A percentile compares a stretch with the other conserved stretches of the same genome.
Evolutionary conservation across 2,329 filamentous ascomycete species (phyloP).

Genomic region (Thielaviopsis populi): DNA sequence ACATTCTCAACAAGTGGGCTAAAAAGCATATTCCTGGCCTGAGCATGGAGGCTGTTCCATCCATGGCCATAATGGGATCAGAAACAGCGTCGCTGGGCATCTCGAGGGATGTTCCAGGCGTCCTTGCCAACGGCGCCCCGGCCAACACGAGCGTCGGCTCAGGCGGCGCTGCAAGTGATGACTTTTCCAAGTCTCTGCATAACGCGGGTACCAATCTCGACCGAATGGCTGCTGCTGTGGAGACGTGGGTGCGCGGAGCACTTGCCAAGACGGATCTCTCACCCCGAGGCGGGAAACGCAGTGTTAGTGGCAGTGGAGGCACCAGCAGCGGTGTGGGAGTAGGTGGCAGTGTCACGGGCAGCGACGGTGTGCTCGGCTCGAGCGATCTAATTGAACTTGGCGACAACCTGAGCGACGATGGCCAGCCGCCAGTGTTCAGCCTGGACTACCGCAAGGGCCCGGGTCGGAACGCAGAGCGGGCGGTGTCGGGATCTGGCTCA

Average conservation of each 20-base stretch:
- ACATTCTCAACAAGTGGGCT: constrained; percentile 71
- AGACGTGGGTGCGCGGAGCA: constrained; percentile 79
- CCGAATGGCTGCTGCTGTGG: constrained; percentile 72
- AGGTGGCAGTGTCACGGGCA: constrained; percentile 20
- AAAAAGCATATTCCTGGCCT: constrained; percentile 70
- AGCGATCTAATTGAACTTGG: constrained; percentile 56
- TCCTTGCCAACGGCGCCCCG: constrained; percentile 38
- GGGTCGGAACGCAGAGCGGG: neutral
- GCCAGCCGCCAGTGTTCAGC: constrained; percentile 21
- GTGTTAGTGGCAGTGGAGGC: neutral
- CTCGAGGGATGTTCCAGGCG: constrained; percentile 24
- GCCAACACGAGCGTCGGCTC: neutral
- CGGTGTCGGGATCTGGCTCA: neutral
- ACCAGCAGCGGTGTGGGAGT: constrained; percentile 19
- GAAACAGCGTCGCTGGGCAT: constrained; percentile 46
- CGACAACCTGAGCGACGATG: constrained; percentile 45
- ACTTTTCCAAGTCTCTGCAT: constrained; percentile 1
- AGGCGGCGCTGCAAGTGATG: constrained; percentile 23
- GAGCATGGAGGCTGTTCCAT: constrained; percentile 51
- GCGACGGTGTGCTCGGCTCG: constrained; percentile 29
- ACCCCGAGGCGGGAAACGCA: neutral
- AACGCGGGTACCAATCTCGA: constrained; percentile 48
- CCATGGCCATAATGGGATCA: constrained; percentile 48
- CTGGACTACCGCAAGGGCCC: neutral
- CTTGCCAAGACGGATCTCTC: constrained; percentile 41